Percentiles rank a stretch among this genome's conserved stretches.
phyloP scores from a whole-genome alignment of 176 grass and related monocot species.

The Saccharum spontaneum region DNA sequence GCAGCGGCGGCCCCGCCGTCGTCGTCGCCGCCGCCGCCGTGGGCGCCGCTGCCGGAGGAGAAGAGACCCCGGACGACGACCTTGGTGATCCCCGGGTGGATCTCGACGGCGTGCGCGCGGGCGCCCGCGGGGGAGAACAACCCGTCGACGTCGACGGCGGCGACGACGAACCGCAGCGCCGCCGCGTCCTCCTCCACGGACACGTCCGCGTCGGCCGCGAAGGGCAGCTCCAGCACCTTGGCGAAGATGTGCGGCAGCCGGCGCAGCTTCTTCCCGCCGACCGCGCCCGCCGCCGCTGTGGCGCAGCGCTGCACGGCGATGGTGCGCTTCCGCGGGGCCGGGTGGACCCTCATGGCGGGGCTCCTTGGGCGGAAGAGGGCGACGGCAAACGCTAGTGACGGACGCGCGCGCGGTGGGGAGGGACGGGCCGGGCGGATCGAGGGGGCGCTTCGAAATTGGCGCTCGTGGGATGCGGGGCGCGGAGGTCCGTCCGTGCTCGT shows the following conservation, averaged over 20 bases:
- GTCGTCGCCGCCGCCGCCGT: not conserved
- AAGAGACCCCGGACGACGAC: constrained; percentile 61
- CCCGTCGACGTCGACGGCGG: constrained; percentile 24
- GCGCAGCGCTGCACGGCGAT: constrained; percentile 56
- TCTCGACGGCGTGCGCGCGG: constrained; percentile 71
- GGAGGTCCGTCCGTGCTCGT: not conserved
- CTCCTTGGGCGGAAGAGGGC: not conserved
- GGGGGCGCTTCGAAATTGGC: constrained; percentile 16
- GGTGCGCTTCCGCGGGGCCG: constrained; percentile 65
- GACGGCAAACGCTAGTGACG: not conserved
- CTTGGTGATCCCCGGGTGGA: constrained; percentile 92
- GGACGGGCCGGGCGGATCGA: not conserved
- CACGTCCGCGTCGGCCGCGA: constrained; percentile 86
- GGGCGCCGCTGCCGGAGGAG: not conserved
- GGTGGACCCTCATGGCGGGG: constrained; percentile 57
- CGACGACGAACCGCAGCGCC: constrained; percentile 80
- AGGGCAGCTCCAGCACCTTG: constrained; percentile 92
- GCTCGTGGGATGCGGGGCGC: not conserved
- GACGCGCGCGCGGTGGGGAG: not conserved
- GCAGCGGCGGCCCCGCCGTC: constrained; percentile 40
- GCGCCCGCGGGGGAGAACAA: constrained; percentile 51
- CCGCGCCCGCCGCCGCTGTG: not conserved
- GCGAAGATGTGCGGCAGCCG: constrained; percentile 95
- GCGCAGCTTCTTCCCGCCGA: constrained; percentile 80
- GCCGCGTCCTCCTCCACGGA: constrained; percentile 66